Percentiles rank a stretch among this genome's conserved stretches.
phyloP scores from a whole-genome alignment of 768 basidiomycete genomes.

The Gymnopilus junonius region DNA sequence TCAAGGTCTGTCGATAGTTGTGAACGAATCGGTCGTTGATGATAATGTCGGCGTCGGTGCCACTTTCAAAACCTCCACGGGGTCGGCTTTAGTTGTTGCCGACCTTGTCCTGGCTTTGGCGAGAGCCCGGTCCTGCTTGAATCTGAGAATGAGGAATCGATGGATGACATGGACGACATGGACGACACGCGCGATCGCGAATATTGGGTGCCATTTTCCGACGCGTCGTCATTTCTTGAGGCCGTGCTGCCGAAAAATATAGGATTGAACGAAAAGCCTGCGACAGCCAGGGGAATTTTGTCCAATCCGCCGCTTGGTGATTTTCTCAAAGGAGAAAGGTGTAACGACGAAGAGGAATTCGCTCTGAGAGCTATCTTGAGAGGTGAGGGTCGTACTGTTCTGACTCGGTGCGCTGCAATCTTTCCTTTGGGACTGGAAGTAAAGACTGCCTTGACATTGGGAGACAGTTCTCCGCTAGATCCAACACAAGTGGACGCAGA shows the following conservation, averaged over 20 bases:
- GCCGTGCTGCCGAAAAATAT: slow-evolving; percentile 35
- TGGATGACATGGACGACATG: neutral
- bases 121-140: neutral
- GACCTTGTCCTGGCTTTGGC: neutral
- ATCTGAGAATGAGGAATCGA: neutral
- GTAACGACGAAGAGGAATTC: slow-evolving; percentile 12
- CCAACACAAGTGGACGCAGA: slow-evolving; percentile 39
- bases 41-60: neutral
- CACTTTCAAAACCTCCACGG: neutral
- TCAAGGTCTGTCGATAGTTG: neutral
- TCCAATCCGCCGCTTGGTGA: slow-evolving; percentile 27
- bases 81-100: neutral
- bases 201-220: slow-evolving; percentile 1
- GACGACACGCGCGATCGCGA: neutral
- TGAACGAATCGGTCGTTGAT: neutral
- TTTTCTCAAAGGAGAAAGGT: slow-evolving; percentile 18
- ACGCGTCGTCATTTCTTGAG: slow-evolving; percentile 11
- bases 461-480: slow-evolving; percentile 20
- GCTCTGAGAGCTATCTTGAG: slow-evolving; percentile 19
- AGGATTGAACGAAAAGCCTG: slow-evolving; percentile 43
- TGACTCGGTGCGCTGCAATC: neutral
- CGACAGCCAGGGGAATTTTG: slow-evolving; percentile 26
- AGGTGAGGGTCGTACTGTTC: slow-evolving; percentile 15
- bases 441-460: slow-evolving; percentile 9
- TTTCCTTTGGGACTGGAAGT: slow-evolving; percentile 7